Evolutionary conservation across 1,284 basidiomycete species (phyloP), one percentile per base, ranked within the genome.

Genomic region (Hortiboletus rubellus): DNA sequence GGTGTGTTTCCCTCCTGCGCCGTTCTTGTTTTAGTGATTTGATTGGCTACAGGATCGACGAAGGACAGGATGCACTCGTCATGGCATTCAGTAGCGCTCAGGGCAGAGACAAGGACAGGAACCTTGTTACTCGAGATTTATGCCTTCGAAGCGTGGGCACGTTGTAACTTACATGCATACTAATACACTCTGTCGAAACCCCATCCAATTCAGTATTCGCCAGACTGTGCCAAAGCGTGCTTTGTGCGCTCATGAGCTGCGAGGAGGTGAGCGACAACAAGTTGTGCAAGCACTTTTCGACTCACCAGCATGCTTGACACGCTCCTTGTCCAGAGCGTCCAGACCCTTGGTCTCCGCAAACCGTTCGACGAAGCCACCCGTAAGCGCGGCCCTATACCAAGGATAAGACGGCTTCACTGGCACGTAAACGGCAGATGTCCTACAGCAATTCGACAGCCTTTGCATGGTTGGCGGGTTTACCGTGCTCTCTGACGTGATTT

Each of bases 31-130:
- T 17, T 36, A 22, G 2, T 38, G 8, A 41, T 17, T 36, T 49
- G 48, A 70, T 49, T 34, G 15, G n/a, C 6, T 34, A 9, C 61
- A 93, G 90, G 90, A 84, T 79, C 43, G 92, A 95, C 69, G 91
- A 96, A 51, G 84, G 85, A 3, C 88, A 94, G 66, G 86, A 84
- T 15, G 85, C 85, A 0, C 81, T 93, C 7, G 75, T 87, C 24
- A 86, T 85, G 65, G 89, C 87, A 5, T 95, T 94, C 66, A 81
- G 85, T 61, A 82, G 75, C 46, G 83, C 79, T 0, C 83, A 83
- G 57, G 90, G 84, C 41, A 79, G 79, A 64, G 91, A 86, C 65
- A 89, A 85, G 75, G 89, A 81, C 71, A 83, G 85, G 50, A 90
- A 77, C 77, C 73, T 74, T 1, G 79, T 92, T 6, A 70, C 86